Conservation (phyloP, 805 yeast species). For the Candida hungchunana region DNA sequence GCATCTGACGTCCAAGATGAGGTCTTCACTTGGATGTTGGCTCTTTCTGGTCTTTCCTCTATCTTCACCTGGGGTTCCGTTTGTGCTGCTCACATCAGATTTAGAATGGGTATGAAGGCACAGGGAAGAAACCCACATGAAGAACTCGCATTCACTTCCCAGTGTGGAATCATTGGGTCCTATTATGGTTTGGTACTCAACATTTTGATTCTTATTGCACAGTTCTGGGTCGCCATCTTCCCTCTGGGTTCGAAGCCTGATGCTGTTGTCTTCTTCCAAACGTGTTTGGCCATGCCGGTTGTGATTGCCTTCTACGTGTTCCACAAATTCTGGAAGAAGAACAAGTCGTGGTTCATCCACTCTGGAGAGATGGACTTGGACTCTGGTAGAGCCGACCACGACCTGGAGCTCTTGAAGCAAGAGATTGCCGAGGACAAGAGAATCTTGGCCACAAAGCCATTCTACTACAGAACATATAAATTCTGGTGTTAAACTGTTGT, state of each 20-base stretch:
- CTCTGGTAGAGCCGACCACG: constrained; percentile 59
- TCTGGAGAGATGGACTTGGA: constrained; percentile 53
- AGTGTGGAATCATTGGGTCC: constrained; percentile 66
- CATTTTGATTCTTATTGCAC: constrained; percentile 60
- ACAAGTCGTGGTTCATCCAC: constrained; percentile 36
- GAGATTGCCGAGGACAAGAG: constrained; percentile 55
- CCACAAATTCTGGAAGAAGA: constrained; percentile 41
- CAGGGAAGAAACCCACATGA: constrained; percentile 66
- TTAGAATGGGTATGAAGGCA: constrained; percentile 49
- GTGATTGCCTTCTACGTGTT: constrained; percentile 33
- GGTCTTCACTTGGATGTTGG: constrained; percentile 70
- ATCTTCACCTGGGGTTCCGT: constrained; percentile 76
- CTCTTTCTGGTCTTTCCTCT: constrained; percentile 69
- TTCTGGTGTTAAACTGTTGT: constrained; percentile 43
- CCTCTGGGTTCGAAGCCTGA: constrained; percentile 29
- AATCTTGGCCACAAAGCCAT: constrained; percentile 40
- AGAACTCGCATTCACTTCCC: constrained; percentile 65
- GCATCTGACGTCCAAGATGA: constrained; percentile 51
- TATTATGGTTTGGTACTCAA: constrained; percentile 55
- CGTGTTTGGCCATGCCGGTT: constrained; percentile 38
- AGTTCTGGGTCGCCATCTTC: constrained; percentile 26
- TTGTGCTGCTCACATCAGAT: constrained; percentile 62
- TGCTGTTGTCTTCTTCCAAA: constrained; percentile 33
- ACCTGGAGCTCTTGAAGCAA: constrained; percentile 50
- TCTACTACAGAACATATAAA: constrained; percentile 42